phyloP scores from a whole-genome alignment of 345 rosid genomes.

The Linum lewisii region DNA sequence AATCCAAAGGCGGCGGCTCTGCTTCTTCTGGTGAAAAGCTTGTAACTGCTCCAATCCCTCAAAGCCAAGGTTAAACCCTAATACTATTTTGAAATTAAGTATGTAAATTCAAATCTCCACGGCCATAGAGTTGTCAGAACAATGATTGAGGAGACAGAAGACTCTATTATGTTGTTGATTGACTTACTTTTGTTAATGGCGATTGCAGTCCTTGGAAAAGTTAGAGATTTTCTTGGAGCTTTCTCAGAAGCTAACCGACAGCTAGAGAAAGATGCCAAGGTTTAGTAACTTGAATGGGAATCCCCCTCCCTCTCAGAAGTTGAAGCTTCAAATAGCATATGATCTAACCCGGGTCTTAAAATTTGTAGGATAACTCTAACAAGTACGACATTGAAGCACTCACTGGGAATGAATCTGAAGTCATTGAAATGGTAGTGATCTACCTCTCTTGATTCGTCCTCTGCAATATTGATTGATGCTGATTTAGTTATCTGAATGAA shows the following conservation, averaged over 20 bases:
- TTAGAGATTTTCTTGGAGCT: conserved; percentile 56
- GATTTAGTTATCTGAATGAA: neutral
- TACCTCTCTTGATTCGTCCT: neutral
- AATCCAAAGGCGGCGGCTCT: neutral
- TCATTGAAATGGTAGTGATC: conserved; percentile 60
- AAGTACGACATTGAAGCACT: conserved; percentile 62
- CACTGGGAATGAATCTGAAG: conserved; percentile 54
- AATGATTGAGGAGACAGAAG: too few species aligned
- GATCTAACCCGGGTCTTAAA: neutral
- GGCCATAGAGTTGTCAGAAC: too few species aligned
- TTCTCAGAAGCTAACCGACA: conserved; percentile 63
- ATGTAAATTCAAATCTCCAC: too few species aligned
- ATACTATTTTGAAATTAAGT: too few species aligned
- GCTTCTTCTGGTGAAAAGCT: neutral
- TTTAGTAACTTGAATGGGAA: conserved; percentile 10
- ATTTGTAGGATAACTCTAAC: conserved; percentile 40
- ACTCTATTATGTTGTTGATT: too few species aligned
- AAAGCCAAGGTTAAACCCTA: neutral
- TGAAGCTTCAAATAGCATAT: neutral
- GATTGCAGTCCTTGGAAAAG: conserved; percentile 52
- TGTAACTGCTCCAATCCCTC: neutral
- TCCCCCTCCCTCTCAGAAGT: neutral
- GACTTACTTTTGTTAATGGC: neutral
- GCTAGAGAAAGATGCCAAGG: conserved; percentile 52
- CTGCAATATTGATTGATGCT: neutral